A percentile compares a stretch with the other conserved stretches of the same genome.
phyloP scores from a whole-genome alignment of 495 filamentous ascomycete genomes.

The Aspergillus sclerotiicarbonarius region DNA sequence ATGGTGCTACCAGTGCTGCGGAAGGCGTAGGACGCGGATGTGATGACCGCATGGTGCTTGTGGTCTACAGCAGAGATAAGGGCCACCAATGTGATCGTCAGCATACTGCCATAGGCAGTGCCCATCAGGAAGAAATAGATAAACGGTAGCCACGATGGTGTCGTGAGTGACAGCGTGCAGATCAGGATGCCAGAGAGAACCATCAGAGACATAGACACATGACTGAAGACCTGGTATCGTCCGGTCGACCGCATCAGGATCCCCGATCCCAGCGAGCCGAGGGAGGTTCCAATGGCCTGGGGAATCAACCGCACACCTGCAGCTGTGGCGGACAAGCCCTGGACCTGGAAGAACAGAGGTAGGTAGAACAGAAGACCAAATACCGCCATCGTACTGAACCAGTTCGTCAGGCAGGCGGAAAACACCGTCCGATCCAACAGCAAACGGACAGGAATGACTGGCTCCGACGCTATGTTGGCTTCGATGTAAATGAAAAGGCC shows the following conservation, averaged over 20 bases:
- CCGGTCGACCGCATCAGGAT: slow-evolving; percentile 77
- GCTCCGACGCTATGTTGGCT: slow-evolving; percentile 63
- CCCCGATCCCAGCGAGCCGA: slow-evolving; percentile 68
- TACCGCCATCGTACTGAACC: slow-evolving; percentile 57
- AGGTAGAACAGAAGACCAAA: slow-evolving; percentile 68
- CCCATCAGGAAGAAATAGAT: slow-evolving; percentile 69
- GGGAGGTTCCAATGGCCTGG: slow-evolving; percentile 60
- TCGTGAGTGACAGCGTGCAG: slow-evolving; percentile 55
- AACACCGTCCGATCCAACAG: slow-evolving; percentile 70
- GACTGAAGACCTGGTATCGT: slow-evolving; percentile 60
- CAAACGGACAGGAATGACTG: slow-evolving; percentile 80
- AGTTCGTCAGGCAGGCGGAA: slow-evolving; percentile 73
- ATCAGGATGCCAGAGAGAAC: slow-evolving; percentile 47
- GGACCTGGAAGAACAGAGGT: slow-evolving; percentile 80
- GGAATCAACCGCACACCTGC: slow-evolving; percentile 73
- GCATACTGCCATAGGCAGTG: slow-evolving; percentile 69
- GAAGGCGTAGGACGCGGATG: slow-evolving; percentile 79
- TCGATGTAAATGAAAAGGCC: slow-evolving; percentile 64
- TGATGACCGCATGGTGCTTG: slow-evolving; percentile 79
- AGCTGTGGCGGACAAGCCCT: slow-evolving; percentile 65
- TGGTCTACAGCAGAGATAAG: slow-evolving; percentile 81
- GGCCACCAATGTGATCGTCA: slow-evolving; percentile 76
- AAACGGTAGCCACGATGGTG: slow-evolving; percentile 61
- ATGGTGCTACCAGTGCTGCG: slow-evolving; percentile 80
- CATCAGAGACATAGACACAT: slow-evolving; percentile 51